Percentiles rank a stretch among this genome's conserved stretches.
phyloP scores from a whole-genome alignment of 306 rosid species.

The Biancaea sappan region DNA sequence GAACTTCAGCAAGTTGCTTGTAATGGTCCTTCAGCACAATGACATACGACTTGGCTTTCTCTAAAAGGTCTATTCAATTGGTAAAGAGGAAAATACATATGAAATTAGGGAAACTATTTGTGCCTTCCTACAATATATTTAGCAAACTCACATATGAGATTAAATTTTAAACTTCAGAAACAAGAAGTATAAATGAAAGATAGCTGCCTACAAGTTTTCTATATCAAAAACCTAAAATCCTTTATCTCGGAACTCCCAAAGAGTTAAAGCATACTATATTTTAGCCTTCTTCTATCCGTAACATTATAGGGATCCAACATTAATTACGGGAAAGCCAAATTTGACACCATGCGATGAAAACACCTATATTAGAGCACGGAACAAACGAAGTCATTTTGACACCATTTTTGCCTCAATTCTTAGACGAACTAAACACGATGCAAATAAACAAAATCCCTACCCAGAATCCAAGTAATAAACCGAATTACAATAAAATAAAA shows the following conservation, averaged over 20 bases:
- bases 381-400: neutral
- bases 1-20: slow-evolving; percentile 69
- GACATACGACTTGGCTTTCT: slow-evolving; percentile 72
- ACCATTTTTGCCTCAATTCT: neutral
- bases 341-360: neutral
- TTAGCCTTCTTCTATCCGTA: neutral
- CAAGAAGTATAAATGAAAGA: slow-evolving; percentile 12
- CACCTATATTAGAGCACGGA: neutral
- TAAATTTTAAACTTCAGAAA: neutral
- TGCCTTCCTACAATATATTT: neutral
- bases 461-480: neutral
- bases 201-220: neutral
- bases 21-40: slow-evolving; percentile 70
- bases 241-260: neutral
- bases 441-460: neutral
- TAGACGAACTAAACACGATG: neutral
- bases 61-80: slow-evolving; percentile 63
- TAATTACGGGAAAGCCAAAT: neutral
- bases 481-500: neutral
- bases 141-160: neutral
- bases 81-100: neutral
- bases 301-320: neutral
- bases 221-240: neutral
- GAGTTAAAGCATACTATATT: slow-evolving; percentile 1
- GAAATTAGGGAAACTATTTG: neutral